These are phyloP conservation scores for Rubus parviflorus DNA, from an alignment of 306 rosid genomes.

Conservation along the genomic window DNA sequence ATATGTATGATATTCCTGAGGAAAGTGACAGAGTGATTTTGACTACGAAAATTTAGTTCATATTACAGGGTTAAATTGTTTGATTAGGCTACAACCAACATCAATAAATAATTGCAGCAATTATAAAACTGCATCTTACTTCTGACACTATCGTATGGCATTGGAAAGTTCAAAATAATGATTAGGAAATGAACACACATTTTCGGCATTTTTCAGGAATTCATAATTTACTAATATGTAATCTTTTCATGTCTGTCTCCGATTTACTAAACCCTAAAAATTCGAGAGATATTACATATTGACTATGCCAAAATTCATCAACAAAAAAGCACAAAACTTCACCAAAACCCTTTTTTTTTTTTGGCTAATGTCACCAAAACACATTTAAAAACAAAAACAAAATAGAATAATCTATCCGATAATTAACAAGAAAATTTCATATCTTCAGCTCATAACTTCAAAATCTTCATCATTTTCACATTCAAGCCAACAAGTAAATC, in stretches of 20 bases:
- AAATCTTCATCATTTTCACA: not conserved
- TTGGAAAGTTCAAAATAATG: not conserved
- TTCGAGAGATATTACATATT: not conserved
- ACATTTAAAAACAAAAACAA: not conserved
- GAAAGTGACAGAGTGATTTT: not conserved
- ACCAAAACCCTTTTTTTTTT: not conserved
- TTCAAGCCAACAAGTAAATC: not conserved
- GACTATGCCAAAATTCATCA: not conserved
- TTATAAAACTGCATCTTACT: not conserved
- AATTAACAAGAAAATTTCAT: not conserved
- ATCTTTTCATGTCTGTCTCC: not conserved
- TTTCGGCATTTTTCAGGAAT: not conserved
- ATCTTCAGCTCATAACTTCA: not conserved
- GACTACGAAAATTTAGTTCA: not conserved
- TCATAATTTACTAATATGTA: not conserved
- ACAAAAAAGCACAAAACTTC: not conserved
- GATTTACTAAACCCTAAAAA: not conserved
- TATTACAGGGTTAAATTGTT: not conserved
- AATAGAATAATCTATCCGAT: not conserved
- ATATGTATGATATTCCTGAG: not conserved
- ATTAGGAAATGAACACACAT: not conserved
- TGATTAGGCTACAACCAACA: not conserved
- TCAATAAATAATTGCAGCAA: not conserved
- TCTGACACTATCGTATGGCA: not conserved
- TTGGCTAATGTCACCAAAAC: not conserved